Base-by-base conservation (phyloP, 2,329 filamentous ascomycete genomes). In the Xylariaceae sp. region DNA sequence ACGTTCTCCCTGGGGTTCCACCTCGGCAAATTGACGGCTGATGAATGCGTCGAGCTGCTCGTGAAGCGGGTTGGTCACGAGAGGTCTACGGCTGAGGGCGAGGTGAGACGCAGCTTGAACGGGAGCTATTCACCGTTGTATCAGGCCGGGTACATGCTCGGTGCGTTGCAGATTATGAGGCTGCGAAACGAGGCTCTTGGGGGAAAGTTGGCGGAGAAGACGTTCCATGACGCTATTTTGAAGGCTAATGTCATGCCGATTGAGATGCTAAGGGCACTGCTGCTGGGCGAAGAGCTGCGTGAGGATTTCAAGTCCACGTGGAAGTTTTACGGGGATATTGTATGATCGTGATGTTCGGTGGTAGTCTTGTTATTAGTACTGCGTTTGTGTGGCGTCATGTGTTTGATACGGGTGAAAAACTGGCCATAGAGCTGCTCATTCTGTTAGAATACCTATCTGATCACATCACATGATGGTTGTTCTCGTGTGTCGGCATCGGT, bases 91-190 rank as follows among this genome's bases (percentile, higher is more conserved):
- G 81, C 81, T 0, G 80, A 84, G 63, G 81, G 79, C 1, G 81
- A 84, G 64, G 80, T 85, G 0, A 71, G 80, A 15, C 68, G 81
- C 22, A 81, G 77, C 13, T 73, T 84, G 30, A 76, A 74, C 54
- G 80, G 80, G 1, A 75, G 79, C 15, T 84, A 84, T 63, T 68
- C 73, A 1, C 80, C 81, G 1, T 62, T 84, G 6, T 84, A 84
- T 58, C 81, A 84, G 65, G 78, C 77, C 0, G 80, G 76, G 0
- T 84, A 84, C 62, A 78, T 84, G 74, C 67, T 84, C 1, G 81
- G 81, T 0, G 80, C 80, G 0, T 64, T 85, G 61, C 81, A 84
- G 63, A 62, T 84, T 9, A 75, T 76, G 62, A 67, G 71, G 4
- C 62, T 85, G 54, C 68, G 80, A 1, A 67, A 72, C 12, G 79